These are phyloP conservation scores for Parathielavia appendiculata DNA, from an alignment of 495 filamentous ascomycete species.

Conservation along the genomic window DNA sequence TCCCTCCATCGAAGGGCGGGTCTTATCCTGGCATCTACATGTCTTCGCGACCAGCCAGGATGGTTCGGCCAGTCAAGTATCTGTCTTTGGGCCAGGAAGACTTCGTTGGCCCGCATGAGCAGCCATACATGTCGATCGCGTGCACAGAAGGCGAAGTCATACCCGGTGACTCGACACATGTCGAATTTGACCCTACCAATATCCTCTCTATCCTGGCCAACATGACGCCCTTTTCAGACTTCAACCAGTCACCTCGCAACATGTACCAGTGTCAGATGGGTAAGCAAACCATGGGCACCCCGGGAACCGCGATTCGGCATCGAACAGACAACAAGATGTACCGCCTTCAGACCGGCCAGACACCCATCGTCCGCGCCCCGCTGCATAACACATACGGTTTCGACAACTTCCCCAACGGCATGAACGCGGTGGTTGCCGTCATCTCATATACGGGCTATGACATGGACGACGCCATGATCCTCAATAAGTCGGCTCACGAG, in stretches of 20 bases:
- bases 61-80: constrained; percentile 90
- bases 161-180: constrained; percentile 83
- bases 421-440: constrained; percentile 92
- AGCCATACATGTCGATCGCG: constrained; percentile 97
- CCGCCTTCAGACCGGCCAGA: constrained; percentile 90
- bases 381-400: constrained; percentile 94
- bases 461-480: constrained; percentile 99
- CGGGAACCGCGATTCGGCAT: constrained; percentile 76
- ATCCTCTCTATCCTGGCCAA: constrained; percentile 97
- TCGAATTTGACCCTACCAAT: constrained; percentile 92
- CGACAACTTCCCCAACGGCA: constrained; percentile 98
- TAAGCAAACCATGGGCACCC: constrained; percentile 98
- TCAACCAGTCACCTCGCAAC: constrained; percentile 97
- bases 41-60: constrained; percentile 74
- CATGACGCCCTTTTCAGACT: constrained; percentile 98
- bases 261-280: constrained; percentile 99
- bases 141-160: constrained; percentile 76
- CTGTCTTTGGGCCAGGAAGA: constrained; percentile 78
- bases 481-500: constrained; percentile 97
- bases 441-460: constrained; percentile 99
- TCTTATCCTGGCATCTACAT: constrained; percentile 96
- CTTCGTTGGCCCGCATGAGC: constrained; percentile 86
- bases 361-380: constrained; percentile 85
- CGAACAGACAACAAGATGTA: constrained; percentile 97
- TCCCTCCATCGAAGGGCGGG: constrained; percentile 78